Base-by-base conservation (phyloP, 2,329 filamentous ascomycete genomes). In the Graphilbum fragrans region DNA sequence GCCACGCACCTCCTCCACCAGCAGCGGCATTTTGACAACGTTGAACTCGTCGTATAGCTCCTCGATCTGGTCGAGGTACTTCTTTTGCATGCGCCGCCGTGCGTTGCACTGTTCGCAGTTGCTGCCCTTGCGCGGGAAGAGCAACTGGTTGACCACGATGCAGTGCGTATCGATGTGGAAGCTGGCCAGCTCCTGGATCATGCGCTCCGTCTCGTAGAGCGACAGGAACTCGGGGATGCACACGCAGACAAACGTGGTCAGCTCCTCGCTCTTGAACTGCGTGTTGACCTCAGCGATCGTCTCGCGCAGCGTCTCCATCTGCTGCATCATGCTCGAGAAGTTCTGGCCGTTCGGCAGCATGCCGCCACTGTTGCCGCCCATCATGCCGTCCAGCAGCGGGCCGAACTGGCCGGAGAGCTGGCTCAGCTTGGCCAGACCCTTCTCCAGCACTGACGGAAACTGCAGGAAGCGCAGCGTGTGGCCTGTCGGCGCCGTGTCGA, bases 11-110 rank as follows among this genome's bases (percentile, higher is more conserved):
- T 98, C 92, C 61, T 98, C 90, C 1, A 94, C 86, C 45, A 98
- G 66, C 55, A 98, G 64, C 31, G 92, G 92, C 88, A 98, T 96
- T 71, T 90, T 90, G 52, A 98, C 90, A 32, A 98, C 88, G 58
- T 98, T 94, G 68, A 98, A 98, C 62, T 98, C 92, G 57, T 95
- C 88, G 59, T 98, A 98, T 45, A 98, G 66, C 67, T 98, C 92
- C 64, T 94, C 88, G 55, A 96, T 96, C 70, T 98, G 90, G 58
- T 96, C 88, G 35, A 98, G 72, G 59, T 98, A 98, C 69, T 98
- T 98, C 71, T 87, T 92, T 71, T 98, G 92, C 92, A 98, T 98
- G 70, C 93, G 93, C 56, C 88, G 72, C 49, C 92, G 72, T 36
- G 92, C 84, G 58, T 87, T 94, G 65, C 92, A 98, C 69, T 98